Base-by-base conservation (phyloP, 2,329 filamentous ascomycete genomes). In the Periconia sp. region DNA sequence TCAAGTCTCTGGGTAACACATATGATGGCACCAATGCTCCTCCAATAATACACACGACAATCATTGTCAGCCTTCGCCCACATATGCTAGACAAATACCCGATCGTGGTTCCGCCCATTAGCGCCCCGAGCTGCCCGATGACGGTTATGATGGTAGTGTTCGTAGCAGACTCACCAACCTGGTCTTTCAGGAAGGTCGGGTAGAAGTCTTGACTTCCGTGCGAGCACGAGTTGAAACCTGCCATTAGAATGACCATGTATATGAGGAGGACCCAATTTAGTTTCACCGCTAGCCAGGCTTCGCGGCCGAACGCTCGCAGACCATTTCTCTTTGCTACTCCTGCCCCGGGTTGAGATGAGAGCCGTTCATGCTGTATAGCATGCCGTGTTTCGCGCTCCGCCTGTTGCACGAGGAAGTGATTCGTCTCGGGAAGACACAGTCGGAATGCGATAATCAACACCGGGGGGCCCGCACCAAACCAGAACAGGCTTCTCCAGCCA, bases 21-120 rank as follows among this genome's bases (percentile, higher is more conserved):
- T 94, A 94, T 0, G 90, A 88, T 64, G 92, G 92, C 2, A 95
- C 74, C 3, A 94, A 72, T 0, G 88, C 87, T 13, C 87, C 88
- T 16, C 88, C 88, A 12, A 83, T 55, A 40, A 83, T 70, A 48
- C 69, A 75, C 50, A 59, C 65, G 51, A 74, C 64, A 48, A 71
- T 69, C 52, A 75, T 74, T 40, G 59, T 63, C 46, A 75, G 67
- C 16, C 72, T 65, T 4, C 72, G 70, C 3, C 72, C 72, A 30
- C 73, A 70, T 40, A 70, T 65, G 35, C 69, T 65, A 6, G 57
- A 65, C 13, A 60, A 46, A 46, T 74, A 74, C 7, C 72, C 72
- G 29, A 74, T 59, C 4, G 64, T 48, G 0, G 70, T 73, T n/a
- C 72, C 72, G 9, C 72, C 72, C 12, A 57, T 54, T 50, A 75